phyloP scores from a whole-genome alignment of 768 basidiomycete species.

The Clathrus columnatus region DNA sequence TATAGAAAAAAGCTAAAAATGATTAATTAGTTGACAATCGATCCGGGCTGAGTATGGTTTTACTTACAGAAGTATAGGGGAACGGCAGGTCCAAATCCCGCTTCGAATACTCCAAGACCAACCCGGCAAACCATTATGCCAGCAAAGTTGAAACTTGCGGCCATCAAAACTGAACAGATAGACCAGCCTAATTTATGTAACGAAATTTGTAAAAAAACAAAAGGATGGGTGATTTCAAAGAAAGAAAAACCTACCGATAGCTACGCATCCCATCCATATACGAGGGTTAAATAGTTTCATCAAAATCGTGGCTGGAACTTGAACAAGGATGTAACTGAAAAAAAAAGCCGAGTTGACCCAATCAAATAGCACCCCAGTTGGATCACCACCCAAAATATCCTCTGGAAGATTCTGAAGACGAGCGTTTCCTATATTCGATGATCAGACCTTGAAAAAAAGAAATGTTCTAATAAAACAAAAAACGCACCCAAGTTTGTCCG shows the following conservation, averaged over 20 bases:
- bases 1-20: constrained; percentile 62
- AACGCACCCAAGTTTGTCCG: constrained; percentile 52
- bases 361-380: constrained; percentile 60
- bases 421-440: constrained; percentile 42
- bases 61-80: constrained; percentile 68
- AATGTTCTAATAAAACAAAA: neutral
- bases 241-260: constrained; percentile 28
- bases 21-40: neutral
- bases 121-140: constrained; percentile 52
- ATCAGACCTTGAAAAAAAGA: neutral
- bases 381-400: constrained; percentile 59
- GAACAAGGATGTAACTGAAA: constrained; percentile 66
- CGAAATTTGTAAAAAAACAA: neutral
- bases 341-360: constrained; percentile 75
- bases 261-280: constrained; percentile 54
- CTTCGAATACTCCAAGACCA: constrained; percentile 68
- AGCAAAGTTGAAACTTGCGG: constrained; percentile 51
- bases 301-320: constrained; percentile 54
- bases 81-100: constrained; percentile 69
- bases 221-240: neutral
- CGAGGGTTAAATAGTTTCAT: constrained; percentile 66
- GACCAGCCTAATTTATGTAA: constrained; percentile 51
- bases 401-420: constrained; percentile 60
- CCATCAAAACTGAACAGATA: constrained; percentile 63
- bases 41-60: neutral